Evolutionary conservation across 441 rosid species (phyloP), one percentile per base, ranked within the genome.

Genomic region (Erodium moschatum): DNA sequence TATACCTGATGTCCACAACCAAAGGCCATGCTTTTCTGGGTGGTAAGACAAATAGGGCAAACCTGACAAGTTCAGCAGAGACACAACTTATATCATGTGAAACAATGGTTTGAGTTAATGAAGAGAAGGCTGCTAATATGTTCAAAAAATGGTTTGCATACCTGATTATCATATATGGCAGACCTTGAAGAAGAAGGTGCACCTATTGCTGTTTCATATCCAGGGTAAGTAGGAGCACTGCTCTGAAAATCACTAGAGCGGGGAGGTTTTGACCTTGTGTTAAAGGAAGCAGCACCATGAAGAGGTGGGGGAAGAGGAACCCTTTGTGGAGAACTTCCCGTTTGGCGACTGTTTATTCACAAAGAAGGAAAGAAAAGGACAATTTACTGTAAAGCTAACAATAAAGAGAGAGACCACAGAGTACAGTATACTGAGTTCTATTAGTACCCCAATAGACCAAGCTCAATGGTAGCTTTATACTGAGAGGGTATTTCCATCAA

Each of bases 401-500:
- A 33, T 33, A 33, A 33, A 33, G 42, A 38, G 9, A 38, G 9
- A 38, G 6, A 38, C 42, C 42, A 38, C 42, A 38, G 61, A 46
- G 11, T 9, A 56, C 9, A 13, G 52, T 24, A 11, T 11, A 12
- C 2, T 11, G 33, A 61, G 2, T 8, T 50, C 1, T 1, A 21
- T 61, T 21, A 21, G 15, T 61, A 94, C 99, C 99, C 97, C 73
- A 94, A 78, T 60, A 94, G 73, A 18, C 88, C 85, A 38, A 84
- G 85, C 77, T 91, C 98, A 1, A 94, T 65, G 11, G 96, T 87
- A 70, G 98, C 98, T 77, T 86, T 89, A 67, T 93, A 91, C 72
- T 93, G 97, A 74, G 89, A 77, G 2, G 98, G 98, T 72, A 93
- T 84, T 78, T 93, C 98, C 98, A 93, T 93, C 84, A 91, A 81